Evolutionary conservation across 257 asterid species (phyloP).

Genomic region (Schizonepeta tenuifolia): DNA sequence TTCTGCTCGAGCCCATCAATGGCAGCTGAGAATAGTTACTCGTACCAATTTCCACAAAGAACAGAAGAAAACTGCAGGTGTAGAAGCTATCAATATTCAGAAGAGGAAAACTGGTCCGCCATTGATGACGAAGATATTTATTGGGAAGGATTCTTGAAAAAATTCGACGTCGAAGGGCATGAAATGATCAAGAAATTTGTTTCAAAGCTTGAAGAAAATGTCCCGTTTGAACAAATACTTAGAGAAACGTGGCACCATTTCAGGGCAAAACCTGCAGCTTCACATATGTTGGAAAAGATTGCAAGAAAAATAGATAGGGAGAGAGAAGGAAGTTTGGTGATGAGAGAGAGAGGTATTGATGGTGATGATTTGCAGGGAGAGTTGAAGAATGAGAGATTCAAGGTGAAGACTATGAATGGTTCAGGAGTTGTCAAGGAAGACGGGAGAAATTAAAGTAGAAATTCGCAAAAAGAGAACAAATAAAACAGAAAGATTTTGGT

Average conservation of each 20-base stretch:
- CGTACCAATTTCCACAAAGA: not conserved
- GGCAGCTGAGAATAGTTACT: constrained; percentile 1
- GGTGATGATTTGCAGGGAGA: constrained; percentile 7
- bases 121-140: too few relatives aligned
- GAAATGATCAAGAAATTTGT: constrained; percentile 35
- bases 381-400: constrained; percentile 40
- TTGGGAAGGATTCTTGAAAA: too few relatives aligned
- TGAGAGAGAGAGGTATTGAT: constrained; percentile 30
- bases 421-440: constrained; percentile 40
- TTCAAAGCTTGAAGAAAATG: constrained; percentile 27
- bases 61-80: too few relatives aligned
- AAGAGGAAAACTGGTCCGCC: not conserved
- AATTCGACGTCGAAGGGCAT: constrained; percentile 33
- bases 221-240: constrained; percentile 10
- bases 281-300: constrained; percentile 34
- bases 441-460: too few relatives aligned
- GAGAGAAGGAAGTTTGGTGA: not conserved
- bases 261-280: not conserved
- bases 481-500: too few relatives aligned
- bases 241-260: constrained; percentile 33
- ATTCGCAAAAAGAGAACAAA: too few relatives aligned
- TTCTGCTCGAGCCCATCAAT: not conserved
- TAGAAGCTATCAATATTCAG: not conserved
- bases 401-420: constrained; percentile 35
- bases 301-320: constrained; percentile 18